phyloP scores from a whole-genome alignment of 2,329 filamentous ascomycete species.

The Sphaerulina populicola region DNA sequence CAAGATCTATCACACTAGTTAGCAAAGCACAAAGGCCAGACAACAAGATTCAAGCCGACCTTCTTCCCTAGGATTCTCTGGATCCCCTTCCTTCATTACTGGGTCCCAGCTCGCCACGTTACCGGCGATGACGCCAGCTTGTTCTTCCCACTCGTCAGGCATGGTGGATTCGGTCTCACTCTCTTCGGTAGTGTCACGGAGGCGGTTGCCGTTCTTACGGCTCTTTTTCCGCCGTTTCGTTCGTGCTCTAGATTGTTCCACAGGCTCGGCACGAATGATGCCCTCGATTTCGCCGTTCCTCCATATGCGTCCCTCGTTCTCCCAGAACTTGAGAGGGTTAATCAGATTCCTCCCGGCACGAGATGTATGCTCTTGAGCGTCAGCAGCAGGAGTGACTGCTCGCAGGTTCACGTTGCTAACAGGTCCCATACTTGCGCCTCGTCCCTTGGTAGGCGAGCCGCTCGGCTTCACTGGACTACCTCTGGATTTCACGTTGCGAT shows the following conservation, averaged over 20 bases:
- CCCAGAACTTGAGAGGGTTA: conserved; percentile 76
- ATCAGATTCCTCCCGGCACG: conserved; percentile 72
- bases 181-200: conserved; percentile 33
- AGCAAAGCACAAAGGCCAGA: conserved; percentile 4
- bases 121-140: conserved; percentile 56
- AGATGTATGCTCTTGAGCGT: conserved; percentile 52
- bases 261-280: conserved; percentile 64
- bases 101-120: conserved; percentile 52
- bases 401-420: conserved; percentile 33
- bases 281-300: conserved; percentile 63
- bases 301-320: conserved; percentile 69
- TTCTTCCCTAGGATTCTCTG: conserved; percentile 36
- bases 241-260: conserved; percentile 32
- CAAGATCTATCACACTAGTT: conserved; percentile 44
- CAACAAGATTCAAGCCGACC: conserved; percentile 28
- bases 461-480: conserved; percentile 19
- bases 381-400: conserved; percentile 35
- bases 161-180: conserved; percentile 48
- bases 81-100: conserved; percentile 25
- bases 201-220: conserved; percentile 31
- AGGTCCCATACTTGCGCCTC: conserved; percentile 25
- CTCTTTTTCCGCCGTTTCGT: conserved; percentile 28
- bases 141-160: conserved; percentile 61
- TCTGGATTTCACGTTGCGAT: conserved; percentile 18
- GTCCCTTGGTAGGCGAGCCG: conserved; percentile 19